These are phyloP conservation scores for Jackrogersella minutella DNA, from an alignment of 495 filamentous ascomycete species.

Conservation along the genomic window DNA sequence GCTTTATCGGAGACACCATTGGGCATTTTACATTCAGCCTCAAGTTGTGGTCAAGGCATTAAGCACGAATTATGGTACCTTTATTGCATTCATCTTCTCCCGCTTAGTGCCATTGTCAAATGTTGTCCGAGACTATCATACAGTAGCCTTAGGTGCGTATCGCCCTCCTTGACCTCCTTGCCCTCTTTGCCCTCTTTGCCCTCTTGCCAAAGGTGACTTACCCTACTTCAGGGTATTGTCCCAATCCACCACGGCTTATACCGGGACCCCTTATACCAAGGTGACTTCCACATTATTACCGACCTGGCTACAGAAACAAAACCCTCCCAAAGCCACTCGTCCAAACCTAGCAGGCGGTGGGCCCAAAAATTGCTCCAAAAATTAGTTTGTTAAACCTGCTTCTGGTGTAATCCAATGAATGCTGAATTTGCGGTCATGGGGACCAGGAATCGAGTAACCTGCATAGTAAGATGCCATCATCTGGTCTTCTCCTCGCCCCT, in stretches of 20 bases:
- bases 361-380: conserved; percentile 45
- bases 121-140: conserved; percentile 31
- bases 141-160: conserved; percentile 25
- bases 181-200: too few relatives aligned
- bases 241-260: conserved; percentile 37
- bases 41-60: not conserved
- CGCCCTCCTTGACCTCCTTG: conserved; percentile 19
- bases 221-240: conserved; percentile 39
- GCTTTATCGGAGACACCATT: not conserved
- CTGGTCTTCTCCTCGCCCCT: too few relatives aligned
- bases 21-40: conserved; percentile 20
- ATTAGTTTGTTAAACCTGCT: conserved; percentile 33
- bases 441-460: not conserved
- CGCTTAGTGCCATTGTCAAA: not conserved
- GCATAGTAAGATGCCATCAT: not conserved
- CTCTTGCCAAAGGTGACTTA: conserved; percentile 40
- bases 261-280: too few relatives aligned
- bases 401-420: conserved; percentile 42
- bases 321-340: conserved; percentile 36
- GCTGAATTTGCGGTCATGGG: conserved; percentile 24
- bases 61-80: not conserved
- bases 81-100: conserved; percentile 2
- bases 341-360: conserved; percentile 23
- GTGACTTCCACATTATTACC: conserved; percentile 38
- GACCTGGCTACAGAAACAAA: conserved; percentile 37